Percentiles rank a stretch among this genome's conserved stretches.
Conservation (phyloP, 169 alveolate genomes). For the Eimeria acervulina region DNA sequence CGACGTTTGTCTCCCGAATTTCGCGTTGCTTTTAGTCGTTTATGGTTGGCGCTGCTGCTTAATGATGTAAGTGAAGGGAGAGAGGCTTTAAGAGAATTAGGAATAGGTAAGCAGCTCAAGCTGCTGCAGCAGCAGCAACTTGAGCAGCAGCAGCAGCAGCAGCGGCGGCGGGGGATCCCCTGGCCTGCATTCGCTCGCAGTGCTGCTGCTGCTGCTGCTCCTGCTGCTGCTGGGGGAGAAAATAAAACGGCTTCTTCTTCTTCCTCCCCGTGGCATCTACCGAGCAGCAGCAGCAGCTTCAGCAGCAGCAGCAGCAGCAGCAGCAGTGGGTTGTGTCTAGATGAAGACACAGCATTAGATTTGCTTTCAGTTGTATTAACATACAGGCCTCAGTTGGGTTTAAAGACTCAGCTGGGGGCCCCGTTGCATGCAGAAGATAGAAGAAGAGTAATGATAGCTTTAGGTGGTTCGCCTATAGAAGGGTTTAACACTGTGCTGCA, state of each 20-base stretch:
- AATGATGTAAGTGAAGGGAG: background rate
- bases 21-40: conserved; percentile 2
- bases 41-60: conserved; percentile 58
- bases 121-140: background rate
- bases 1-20: conserved; percentile 78
- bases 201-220: background rate
- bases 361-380: conserved; percentile 17
- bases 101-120: background rate
- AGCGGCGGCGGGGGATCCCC: background rate
- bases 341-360: conserved; percentile 47
- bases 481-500: conserved; percentile 9
- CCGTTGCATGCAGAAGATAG: conserved; percentile 20
- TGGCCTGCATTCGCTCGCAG: background rate
- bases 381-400: conserved; percentile 24
- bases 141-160: conserved; percentile 9
- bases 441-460: background rate
- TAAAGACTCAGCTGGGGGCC: conserved; percentile 39
- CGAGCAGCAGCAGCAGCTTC: conserved; percentile 24
- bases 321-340: background rate
- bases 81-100: background rate
- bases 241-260: background rate
- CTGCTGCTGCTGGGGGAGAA: background rate
- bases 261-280: background rate
- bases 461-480: conserved; percentile 6
- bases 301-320: conserved; percentile 51